Percentiles rank a stretch among this genome's conserved stretches.
Evolutionary conservation across 2,329 filamentous ascomycete species (phyloP).

Genomic region (Pyrenochaeta sp.): DNA sequence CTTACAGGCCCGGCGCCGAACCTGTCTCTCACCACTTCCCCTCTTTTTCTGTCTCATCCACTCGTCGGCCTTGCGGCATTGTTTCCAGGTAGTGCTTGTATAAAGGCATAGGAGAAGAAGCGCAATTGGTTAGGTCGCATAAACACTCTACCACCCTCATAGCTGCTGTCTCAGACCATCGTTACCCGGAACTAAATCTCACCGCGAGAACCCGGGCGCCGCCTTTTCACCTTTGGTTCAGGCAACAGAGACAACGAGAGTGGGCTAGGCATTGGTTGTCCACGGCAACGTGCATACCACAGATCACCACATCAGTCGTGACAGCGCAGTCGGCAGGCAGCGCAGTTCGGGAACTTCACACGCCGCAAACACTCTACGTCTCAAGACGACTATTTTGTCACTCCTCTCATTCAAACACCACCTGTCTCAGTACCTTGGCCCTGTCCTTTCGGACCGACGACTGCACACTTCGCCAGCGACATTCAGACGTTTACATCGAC

Average conservation of each 20-base stretch:
- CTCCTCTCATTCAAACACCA: constrained; percentile 27
- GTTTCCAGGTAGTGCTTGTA: constrained; percentile 18
- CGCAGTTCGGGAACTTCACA: constrained; percentile 28
- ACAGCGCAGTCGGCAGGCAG: constrained; percentile 11
- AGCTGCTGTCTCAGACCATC: neutral
- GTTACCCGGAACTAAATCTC: neutral
- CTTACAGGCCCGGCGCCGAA: constrained; percentile 44
- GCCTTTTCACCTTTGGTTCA: neutral
- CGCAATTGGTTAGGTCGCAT: constrained; percentile 26
- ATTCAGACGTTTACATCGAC: constrained; percentile 20
- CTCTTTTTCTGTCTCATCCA: constrained; percentile 33
- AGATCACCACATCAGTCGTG: constrained; percentile 16
- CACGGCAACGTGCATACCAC: constrained; percentile 23
- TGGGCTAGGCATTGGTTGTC: constrained; percentile 11
- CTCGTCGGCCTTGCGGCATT: constrained; percentile 38
- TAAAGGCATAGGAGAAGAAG: constrained; percentile 1
- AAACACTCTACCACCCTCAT: constrained; percentile 5
- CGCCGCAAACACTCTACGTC: constrained; percentile 34
- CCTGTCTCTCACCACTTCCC: constrained; percentile 17
- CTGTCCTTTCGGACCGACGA: constrained; percentile 12
- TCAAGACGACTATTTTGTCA: constrained; percentile 23
- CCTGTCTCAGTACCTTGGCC: constrained; percentile 33
- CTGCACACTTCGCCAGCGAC: constrained; percentile 8
- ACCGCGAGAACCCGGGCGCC: neutral
- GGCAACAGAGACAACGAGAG: neutral